Conservation (phyloP, 2,329 filamentous ascomycete species). For the Arthrobotrys megalospora region DNA sequence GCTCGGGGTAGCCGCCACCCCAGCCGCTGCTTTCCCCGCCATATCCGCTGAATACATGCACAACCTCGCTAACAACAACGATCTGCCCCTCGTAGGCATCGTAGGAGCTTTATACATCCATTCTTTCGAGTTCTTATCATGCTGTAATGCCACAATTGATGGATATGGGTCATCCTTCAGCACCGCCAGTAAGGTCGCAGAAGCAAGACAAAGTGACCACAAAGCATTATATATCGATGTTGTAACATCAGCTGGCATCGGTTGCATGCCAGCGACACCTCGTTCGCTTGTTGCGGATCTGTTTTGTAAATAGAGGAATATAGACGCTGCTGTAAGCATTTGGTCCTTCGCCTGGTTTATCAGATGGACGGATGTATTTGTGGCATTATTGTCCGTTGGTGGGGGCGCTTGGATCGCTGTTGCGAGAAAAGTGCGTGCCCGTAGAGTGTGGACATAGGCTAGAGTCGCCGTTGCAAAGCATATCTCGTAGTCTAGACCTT, state of each 20-base stretch:
- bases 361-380: conserved; percentile 59
- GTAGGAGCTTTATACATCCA: conserved; percentile 95
- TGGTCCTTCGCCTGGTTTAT: conserved; percentile 74
- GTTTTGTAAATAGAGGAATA: conserved; percentile 79
- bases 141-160: conserved; percentile 81
- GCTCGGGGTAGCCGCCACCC: conserved; percentile 68
- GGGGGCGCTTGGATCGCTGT: conserved; percentile 73
- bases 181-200: conserved; percentile 78
- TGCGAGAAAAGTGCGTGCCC: conserved; percentile 79
- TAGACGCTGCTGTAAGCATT: conserved; percentile 82
- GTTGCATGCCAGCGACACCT: conserved; percentile 69
- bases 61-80: conserved; percentile 87
- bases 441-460: conserved; percentile 80
- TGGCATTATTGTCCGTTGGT: conserved; percentile 72
- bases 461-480: conserved; percentile 83
- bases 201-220: conserved; percentile 48
- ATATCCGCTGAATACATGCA: conserved; percentile 92
- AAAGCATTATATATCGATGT: conserved; percentile 67
- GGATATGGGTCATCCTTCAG: conserved; percentile 96
- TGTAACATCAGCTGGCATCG: conserved; percentile 70
- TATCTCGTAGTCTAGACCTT: conserved; percentile 85
- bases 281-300: conserved; percentile 72
- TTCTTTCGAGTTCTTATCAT: conserved; percentile 86
- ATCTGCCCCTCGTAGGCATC: conserved; percentile 84
- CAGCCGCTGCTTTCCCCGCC: conserved; percentile 78